Conservation (phyloP, 2,329 filamentous ascomycete species). For the Arthrobotrys iridis region DNA sequence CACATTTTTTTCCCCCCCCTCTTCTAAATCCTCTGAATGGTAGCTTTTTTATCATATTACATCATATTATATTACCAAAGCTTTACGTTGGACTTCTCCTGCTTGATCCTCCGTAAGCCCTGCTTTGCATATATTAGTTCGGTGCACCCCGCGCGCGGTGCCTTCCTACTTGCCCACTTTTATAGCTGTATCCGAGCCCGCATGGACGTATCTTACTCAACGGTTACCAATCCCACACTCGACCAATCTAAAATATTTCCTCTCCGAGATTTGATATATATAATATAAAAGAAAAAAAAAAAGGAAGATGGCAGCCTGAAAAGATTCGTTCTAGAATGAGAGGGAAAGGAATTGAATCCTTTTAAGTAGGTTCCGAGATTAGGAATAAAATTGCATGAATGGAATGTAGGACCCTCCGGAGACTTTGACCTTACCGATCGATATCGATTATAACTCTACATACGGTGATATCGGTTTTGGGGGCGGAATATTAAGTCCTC, state of each 20-base stretch:
- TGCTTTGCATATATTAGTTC: too few relatives aligned
- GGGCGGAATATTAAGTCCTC: too few relatives aligned
- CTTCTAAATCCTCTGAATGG: too few relatives aligned
- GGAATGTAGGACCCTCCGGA: neutral
- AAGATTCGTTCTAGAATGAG: neutral
- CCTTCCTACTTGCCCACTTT: neutral
- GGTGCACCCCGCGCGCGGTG: too few relatives aligned
- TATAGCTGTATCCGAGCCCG: neutral
- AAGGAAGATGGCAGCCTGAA: conserved; percentile 2
- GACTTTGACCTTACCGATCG: neutral
- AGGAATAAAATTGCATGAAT: neutral
- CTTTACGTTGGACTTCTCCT: too few relatives aligned
- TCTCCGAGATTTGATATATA: neutral
- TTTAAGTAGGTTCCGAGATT: neutral
- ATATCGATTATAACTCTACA: neutral
- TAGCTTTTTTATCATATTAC: too few relatives aligned
- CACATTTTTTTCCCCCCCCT: too few relatives aligned
- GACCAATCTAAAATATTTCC: neutral
- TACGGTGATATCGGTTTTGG: too few relatives aligned
- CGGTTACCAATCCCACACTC: neutral
- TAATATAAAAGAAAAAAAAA: neutral
- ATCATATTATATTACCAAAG: too few relatives aligned
- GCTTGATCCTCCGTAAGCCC: too few relatives aligned
- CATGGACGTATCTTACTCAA: neutral
- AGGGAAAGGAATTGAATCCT: neutral